Base-by-base conservation (phyloP, 2,329 filamentous ascomycete genomes). In the Aspergillus sp. region DNA sequence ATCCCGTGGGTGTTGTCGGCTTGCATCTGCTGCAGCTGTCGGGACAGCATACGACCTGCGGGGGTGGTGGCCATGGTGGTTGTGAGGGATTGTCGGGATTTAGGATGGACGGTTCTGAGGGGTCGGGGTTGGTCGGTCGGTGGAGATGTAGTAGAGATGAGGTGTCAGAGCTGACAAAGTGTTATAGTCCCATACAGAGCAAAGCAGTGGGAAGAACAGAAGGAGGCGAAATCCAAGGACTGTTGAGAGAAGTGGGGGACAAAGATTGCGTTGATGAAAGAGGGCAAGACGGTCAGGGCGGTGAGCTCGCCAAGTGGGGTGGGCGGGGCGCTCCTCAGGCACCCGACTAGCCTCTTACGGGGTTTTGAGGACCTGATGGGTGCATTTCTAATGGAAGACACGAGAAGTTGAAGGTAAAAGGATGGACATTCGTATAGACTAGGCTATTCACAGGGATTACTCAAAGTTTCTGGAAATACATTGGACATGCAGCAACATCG, bases 11-110 rank as follows among this genome's bases (percentile, higher is more conserved):
- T 90, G 76, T 96, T 94, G 75, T 91, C 89, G 24, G 85, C 87
- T 78, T 96, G 91, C 87, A 99, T 98, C 74, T 96, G 89, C 81
- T 96, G 96, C 65, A 98, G 86, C 79, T 98, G 94, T 58, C 90
- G 87, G 68, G 85, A 81, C 51, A 99, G 86, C 65, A 98, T 86
- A 62, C 88, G 62, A 80, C 81, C 75, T 46, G 76, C 74, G 39
- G 74, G 66, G 52, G 80, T 76, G 46, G 78, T 78, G 58, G 79
- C 75, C 74, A 80, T 80, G 52, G 57, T 69, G 45, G 36, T 26
- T 29, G 5, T 20, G 46, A 16, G 32, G 32, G 51, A 18, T 29
- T 54, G 46, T 22, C 52, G 45, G 45, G 52, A 29, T 6, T 29
- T 29, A 29, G 7, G 26, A 29, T 52, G 29, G 22, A 22, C 22